Base-by-base conservation (phyloP, 345 rosid species). In the Brassica nigra region DNA sequence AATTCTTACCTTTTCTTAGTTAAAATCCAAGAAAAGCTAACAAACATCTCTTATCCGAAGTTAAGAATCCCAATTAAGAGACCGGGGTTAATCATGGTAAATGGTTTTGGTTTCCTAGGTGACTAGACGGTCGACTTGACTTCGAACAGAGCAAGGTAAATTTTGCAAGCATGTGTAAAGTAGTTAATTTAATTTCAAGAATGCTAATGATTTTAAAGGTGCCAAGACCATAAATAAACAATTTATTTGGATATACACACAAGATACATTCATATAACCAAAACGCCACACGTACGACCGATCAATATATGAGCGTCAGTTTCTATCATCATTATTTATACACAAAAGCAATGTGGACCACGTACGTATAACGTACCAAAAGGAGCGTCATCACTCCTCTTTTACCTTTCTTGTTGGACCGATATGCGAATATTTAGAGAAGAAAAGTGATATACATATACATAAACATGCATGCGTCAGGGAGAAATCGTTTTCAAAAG, bases 401-500 rank as follows among this genome's bases (percentile, higher is more conserved):
- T 73, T 52, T 49, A 33, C 15, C 61, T 80, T 80, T 68, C 70
- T 68, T 80, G 79, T 80, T 80, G 83, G 83, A 80, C 75, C 67
- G 44, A 54, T 52, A 80, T 74, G 75, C 69, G 16, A 49, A 68
- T 14, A 71, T n/a, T 44, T 1, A 52, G 6, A 52, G 6, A 80
- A 7, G 70, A 69, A 80, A 74, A 8, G 9, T 20, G 66, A 74
- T 62, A 49, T 49, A 77, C 30, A 66, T 8, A 59, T 23, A 66
- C 8, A 66, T 59, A 81, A 76, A 61, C 66, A 77, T 77, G 78
- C 78, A 81, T 81, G 81, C 81, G 63, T 58, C 27, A 66, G 55
- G 49, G 79, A 58, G 49, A 76, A 77, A 79, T 70, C 86, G 69
- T 37, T 84, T 78, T 82, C 68, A 74, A 12, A 78, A 33, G 82